Evolutionary conservation across 78 protist genomes (phyloP).

Genomic region (Creolimax fragrantissima): DNA sequence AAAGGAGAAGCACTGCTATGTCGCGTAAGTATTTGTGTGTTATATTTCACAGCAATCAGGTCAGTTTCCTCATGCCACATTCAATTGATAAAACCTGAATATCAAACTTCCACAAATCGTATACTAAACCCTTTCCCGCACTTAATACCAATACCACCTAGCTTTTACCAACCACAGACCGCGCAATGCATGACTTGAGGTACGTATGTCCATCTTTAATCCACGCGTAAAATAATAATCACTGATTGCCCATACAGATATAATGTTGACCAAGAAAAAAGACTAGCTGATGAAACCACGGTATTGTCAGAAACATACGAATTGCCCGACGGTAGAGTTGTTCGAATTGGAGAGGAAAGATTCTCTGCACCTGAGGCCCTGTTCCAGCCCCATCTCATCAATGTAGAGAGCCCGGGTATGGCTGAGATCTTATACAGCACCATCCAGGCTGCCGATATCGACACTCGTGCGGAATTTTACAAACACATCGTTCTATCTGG

Average conservation of each 20-base stretch:
- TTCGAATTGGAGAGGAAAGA: conserved; percentile 88
- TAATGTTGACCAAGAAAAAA: conserved; percentile 79
- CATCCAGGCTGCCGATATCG: conserved; percentile 88
- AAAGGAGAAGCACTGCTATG: conserved; percentile 96
- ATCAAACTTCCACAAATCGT: no score
- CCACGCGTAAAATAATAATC: no score
- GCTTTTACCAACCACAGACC: no score
- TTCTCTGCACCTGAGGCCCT: conserved; percentile 96
- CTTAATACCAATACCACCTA: no score
- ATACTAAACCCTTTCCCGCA: no score
- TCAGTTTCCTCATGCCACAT: not conserved
- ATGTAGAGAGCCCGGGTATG: conserved; percentile 84
- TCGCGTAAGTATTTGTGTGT: conserved; percentile 51
- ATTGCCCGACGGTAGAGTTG: conserved; percentile 91
- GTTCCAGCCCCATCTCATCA: conserved; percentile 91
- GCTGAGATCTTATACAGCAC: conserved; percentile 77
- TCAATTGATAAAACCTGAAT: not conserved
- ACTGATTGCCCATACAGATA: conserved; percentile 37
- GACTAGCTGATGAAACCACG: conserved; percentile 93
- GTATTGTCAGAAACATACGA: conserved; percentile 71
- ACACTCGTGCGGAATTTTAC: conserved; percentile 84
- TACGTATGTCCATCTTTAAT: no score
- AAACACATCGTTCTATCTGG: conserved; percentile 91
- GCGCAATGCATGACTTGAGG: no score
- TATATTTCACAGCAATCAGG: not conserved